Evolutionary conservation across 208 protist genomes (phyloP), one percentile per base, ranked within the genome.

Genomic region (Borovskyia barvae): DNA sequence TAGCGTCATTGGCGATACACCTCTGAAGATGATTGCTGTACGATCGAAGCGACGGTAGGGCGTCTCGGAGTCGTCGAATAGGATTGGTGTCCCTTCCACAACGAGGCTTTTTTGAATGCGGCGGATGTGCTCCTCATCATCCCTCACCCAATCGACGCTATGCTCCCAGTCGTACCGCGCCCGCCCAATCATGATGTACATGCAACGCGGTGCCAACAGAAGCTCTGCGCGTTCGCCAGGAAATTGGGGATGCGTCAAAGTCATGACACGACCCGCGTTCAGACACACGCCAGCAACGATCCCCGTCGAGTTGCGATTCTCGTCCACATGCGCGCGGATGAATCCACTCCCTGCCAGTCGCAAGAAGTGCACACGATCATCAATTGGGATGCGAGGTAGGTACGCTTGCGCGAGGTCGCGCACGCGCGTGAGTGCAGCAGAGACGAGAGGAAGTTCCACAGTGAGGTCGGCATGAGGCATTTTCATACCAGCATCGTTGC

Each of bases 111-210:
- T 63, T 9, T 73, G 63, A 8, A 85, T 79, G 48, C 87, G 77
- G 19, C 59, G 46, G 30, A 89, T 74, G 72, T 93, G 82, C 72
- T 93, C 87, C 19, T 81, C 72, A 55, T 87, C 83, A 46, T 93
- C 83, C 30, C 59, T 51, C 30, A 80, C 45, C 81, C 82, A 93
- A 46, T 93, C 87, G n/a, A 84, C 76, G 59, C 80, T 85, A 61
- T 93, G 87, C 61, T 81, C 81, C 83, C 87, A 93, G 48, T 90
- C 75, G 67, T 93, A 90, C 19, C 87, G 71, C 28, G 82, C 83
- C n/a, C 77, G 71, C 2, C 82, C 81, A 14, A 88, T 77, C 17
- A 90, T 65, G 9, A 78, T 57, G 63, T 90, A 93, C 29, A 90
- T 61, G 55, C 78, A 77, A 37, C 87, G 80, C 36, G 87, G 87